Conservation (phyloP, 2,329 filamentous ascomycete genomes). For the Fusarium protoensiforme region DNA sequence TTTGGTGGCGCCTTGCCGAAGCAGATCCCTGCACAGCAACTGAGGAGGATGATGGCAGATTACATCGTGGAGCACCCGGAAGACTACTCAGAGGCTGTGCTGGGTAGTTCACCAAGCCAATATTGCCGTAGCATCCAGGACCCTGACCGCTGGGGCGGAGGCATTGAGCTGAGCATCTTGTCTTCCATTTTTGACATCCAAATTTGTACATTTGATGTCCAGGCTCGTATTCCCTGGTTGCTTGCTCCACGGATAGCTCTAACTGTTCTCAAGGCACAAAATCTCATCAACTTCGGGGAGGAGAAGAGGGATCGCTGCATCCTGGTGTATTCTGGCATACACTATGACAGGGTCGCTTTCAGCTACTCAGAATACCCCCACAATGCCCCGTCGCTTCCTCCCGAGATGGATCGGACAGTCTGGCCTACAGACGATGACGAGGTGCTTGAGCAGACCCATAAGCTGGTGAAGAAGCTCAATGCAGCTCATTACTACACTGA, state of each 20-base stretch:
- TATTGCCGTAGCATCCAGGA: conserved; percentile 87
- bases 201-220: conserved; percentile 86
- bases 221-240: conserved; percentile 48
- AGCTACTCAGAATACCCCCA: conserved; percentile 69
- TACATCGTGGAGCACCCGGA: conserved; percentile 80
- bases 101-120: conserved; percentile 76
- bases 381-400: conserved; percentile 66
- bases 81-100: conserved; percentile 78
- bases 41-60: conserved; percentile 82
- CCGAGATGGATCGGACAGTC: conserved; percentile 77
- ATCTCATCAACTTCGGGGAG: conserved; percentile 76
- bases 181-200: conserved; percentile 87
- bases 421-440: conserved; percentile 69
- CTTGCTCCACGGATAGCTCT: neutral
- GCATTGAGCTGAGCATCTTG: conserved; percentile 88
- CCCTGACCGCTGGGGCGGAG: conserved; percentile 88
- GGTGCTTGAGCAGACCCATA: conserved; percentile 75
- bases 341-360: conserved; percentile 91
- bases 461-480: conserved; percentile 72
- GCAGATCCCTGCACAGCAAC: conserved; percentile 59
- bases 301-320: conserved; percentile 76
- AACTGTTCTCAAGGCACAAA: conserved; percentile 43
- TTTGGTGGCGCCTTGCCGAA: conserved; percentile 82
- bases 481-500: conserved; percentile 89
- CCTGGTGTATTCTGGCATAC: conserved; percentile 90